A percentile compares a stretch with the other conserved stretches of the same genome.
phyloP scores from a whole-genome alignment of 2,329 filamentous ascomycete genomes.

The Fusarium camptoceras region DNA sequence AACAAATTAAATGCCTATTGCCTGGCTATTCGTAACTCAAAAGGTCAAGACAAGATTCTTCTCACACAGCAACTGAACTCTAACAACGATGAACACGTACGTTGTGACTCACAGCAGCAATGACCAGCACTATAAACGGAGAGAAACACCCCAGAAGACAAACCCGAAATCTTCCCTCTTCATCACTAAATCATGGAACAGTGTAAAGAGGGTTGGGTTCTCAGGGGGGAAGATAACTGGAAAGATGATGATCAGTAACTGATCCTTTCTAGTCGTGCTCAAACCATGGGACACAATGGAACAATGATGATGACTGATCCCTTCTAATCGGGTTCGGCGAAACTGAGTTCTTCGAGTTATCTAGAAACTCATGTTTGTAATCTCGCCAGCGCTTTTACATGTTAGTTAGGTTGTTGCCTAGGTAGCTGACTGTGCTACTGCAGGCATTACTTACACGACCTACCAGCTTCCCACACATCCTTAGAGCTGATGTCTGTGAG shows the following conservation, averaged over 20 bases:
- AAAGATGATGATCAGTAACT: background rate
- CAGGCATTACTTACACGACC: background rate
- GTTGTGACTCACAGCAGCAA: background rate
- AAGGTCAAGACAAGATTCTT: background rate
- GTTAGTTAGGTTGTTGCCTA: background rate
- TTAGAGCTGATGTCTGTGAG: constrained; percentile 23
- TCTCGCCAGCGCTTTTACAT: background rate
- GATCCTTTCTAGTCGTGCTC: background rate
- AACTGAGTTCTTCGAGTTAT: background rate
- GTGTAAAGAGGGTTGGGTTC: background rate
- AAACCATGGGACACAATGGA: background rate
- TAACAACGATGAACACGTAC: background rate
- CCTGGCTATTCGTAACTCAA: background rate
- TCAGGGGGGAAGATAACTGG: background rate
- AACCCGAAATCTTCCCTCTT: background rate
- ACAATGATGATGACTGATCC: background rate
- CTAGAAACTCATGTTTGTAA: background rate
- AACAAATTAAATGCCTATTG: background rate
- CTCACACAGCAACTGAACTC: background rate
- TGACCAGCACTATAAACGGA: background rate
- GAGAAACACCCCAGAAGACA: background rate
- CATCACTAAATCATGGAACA: background rate
- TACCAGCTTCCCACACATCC: background rate
- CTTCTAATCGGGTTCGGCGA: background rate
- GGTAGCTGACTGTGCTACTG: background rate